These are phyloP conservation scores for Trichophyton rubrum DNA, from an alignment of 2,329 filamentous ascomycete species.

Conservation along the genomic window DNA sequence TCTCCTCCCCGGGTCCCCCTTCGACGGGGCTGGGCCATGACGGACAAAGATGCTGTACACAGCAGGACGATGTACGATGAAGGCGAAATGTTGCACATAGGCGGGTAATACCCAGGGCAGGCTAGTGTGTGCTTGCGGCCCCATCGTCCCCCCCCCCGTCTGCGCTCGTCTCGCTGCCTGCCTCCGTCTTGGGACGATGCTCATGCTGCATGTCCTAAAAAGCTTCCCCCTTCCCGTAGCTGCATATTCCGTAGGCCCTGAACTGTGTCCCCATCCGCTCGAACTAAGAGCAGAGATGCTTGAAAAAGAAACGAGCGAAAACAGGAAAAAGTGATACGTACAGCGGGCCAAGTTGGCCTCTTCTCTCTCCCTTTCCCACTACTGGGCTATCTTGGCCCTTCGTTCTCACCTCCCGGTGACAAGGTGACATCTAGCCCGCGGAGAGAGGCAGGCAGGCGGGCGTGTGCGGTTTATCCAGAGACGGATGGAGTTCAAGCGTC, in stretches of 20 bases:
- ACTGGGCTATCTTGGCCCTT: background rate
- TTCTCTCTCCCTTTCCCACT: background rate
- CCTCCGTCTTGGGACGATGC: background rate
- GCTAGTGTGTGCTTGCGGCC: background rate
- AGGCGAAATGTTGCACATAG: background rate
- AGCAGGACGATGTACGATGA: background rate
- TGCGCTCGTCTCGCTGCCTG: background rate
- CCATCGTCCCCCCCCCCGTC: background rate
- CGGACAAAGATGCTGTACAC: background rate
- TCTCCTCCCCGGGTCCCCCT: background rate
- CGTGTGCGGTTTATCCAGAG: background rate
- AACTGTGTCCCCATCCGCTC: background rate
- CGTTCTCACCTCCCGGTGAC: background rate
- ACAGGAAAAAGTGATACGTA: background rate
- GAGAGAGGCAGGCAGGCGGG: background rate
- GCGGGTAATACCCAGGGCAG: slow-evolving; percentile 2
- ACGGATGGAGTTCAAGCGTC: no score
- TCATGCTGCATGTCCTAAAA: background rate
- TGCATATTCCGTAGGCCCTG: slow-evolving; percentile 2
- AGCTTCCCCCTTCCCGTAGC: background rate
- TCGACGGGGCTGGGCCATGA: background rate
- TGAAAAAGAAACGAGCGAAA: background rate
- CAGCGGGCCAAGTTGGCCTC: slow-evolving; percentile 1
- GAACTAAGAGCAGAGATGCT: background rate
- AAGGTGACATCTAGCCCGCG: background rate